A percentile compares a stretch with the other conserved stretches of the same genome.
Evolutionary conservation across 164 flowering plant genomes (phyloP).

Genomic region (Sedum album): DNA sequence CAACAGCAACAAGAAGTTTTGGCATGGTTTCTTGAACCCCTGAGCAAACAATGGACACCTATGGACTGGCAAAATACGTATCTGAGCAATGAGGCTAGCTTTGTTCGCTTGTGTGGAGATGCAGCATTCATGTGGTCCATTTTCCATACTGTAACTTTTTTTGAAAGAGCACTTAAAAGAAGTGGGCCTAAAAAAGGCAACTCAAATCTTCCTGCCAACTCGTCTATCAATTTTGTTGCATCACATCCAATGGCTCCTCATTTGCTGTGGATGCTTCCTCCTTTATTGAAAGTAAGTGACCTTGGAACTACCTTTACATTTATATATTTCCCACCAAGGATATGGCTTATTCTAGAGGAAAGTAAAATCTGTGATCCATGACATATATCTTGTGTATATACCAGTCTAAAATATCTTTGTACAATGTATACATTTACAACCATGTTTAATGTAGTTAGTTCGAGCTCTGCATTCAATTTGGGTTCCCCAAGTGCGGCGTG

Average conservation of each 20-base stretch:
- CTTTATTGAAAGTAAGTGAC: constrained; percentile 67
- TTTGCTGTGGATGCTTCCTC: constrained; percentile 93
- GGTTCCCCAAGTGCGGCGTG: constrained; percentile 61
- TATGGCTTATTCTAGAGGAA: background rate
- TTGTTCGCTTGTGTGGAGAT: constrained; percentile 61
- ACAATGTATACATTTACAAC: background rate
- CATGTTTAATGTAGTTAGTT: constrained; percentile 55
- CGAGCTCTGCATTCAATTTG: constrained; percentile 86
- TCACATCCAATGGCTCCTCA: constrained; percentile 83
- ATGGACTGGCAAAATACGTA: constrained; percentile 81
- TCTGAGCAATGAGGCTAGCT: constrained; percentile 66
- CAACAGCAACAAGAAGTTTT: constrained; percentile 95
- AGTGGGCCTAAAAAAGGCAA: constrained; percentile 61
- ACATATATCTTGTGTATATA: no score
- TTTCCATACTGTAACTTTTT: constrained; percentile 85
- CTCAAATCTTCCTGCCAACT: constrained; percentile 27
- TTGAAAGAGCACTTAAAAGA: constrained; percentile 94
- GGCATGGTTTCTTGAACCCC: constrained; percentile 91
- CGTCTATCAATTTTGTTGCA: constrained; percentile 20
- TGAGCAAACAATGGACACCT: constrained; percentile 77
- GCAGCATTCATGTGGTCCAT: constrained; percentile 80
- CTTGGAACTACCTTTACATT: background rate
- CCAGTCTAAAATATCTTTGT: no score
- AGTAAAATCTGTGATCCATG: no score
- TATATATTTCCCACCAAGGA: background rate